Conservation (phyloP, 208 protist genomes). For the Porcisia deanei region DNA sequence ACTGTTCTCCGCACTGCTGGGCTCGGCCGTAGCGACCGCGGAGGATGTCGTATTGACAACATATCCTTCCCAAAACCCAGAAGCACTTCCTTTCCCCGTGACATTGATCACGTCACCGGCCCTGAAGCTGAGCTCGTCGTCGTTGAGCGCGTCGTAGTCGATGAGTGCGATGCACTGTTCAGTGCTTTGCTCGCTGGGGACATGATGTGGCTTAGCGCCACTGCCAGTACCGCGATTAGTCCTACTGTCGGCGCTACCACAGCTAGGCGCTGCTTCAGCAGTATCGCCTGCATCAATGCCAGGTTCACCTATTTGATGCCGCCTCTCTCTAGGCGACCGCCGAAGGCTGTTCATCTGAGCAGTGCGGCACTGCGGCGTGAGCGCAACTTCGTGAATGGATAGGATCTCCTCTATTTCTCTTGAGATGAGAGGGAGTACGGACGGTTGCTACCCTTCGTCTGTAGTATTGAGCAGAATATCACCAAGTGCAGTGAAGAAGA, state of each 20-base stretch:
- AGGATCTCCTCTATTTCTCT: not conserved
- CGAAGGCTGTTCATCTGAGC: not conserved
- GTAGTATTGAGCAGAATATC: not conserved
- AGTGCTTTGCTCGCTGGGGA: conserved; percentile 6
- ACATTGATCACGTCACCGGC: conserved; percentile 84
- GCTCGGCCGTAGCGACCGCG: conserved; percentile 9
- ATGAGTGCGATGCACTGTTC: conserved; percentile 82
- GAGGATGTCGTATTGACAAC: conserved; percentile 30
- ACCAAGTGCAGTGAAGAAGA: not conserved
- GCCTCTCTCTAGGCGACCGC: not conserved
- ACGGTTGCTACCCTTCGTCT: not conserved
- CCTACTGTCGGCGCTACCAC: not conserved
- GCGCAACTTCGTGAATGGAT: not conserved
- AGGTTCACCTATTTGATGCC: not conserved
- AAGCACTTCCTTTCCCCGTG: conserved; percentile 68
- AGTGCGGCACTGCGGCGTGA: not conserved
- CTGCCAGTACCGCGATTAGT: not conserved
- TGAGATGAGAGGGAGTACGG: not conserved
- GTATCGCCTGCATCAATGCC: not conserved
- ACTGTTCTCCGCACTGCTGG: conserved; percentile 4
- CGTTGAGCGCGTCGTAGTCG: conserved; percentile 60
- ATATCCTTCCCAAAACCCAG: conserved; percentile 89
- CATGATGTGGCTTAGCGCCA: not conserved
- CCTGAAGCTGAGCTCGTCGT: conserved; percentile 86
- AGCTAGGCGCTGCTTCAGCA: not conserved